Base-by-base conservation (phyloP, 495 filamentous ascomycete species). In the Xylaria acuta region DNA sequence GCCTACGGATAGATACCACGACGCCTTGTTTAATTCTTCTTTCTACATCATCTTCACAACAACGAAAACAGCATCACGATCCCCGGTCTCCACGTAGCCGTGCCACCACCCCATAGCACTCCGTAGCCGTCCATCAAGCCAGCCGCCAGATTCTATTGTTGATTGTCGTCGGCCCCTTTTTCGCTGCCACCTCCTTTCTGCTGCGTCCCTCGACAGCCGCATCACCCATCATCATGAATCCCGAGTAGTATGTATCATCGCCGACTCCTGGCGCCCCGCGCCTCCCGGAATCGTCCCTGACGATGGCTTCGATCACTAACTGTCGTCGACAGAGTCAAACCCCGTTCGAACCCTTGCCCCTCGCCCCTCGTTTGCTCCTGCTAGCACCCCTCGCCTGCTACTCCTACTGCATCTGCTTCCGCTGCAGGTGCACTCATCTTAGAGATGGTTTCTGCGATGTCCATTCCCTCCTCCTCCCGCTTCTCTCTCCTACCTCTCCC, bases 191-290 rank as follows among this genome's bases (percentile, higher is more conserved):
- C 71, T 73, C 56, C 59, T 64, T 56, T 41, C 67, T 64, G 56
- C 62, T 54, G 53, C 36, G 30, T 65, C 69, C 49, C 62, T 75
- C 69, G 49, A 74, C 65, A 71, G 68, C 69, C 73, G 71, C 74
- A 75, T 67, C 72, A 51, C 49, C 74, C 66, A 77, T 81, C 88
- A 93, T 77, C 82, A 97, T 97, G 94, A 97, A 97, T 88, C 94
- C 94, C 80, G 94, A 97, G 93, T 97, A 89, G 93, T 97, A 90
- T 80, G 93, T 90, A 49, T 75, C 77, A 74, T 71, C 75, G 60
- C 69, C 64, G 54, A 56, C 58, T 70, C 49, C 54, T 58, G n/a
- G n/a, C n/a, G 41, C 22, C 71, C 77, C 62, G 51, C 20, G 71
- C 72, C 71, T 41, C 70, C 73, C 62, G 60, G 4, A n/a, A 14